Conservation (phyloP, 805 yeast species). For the Saccharomycopsis sp. region DNA sequence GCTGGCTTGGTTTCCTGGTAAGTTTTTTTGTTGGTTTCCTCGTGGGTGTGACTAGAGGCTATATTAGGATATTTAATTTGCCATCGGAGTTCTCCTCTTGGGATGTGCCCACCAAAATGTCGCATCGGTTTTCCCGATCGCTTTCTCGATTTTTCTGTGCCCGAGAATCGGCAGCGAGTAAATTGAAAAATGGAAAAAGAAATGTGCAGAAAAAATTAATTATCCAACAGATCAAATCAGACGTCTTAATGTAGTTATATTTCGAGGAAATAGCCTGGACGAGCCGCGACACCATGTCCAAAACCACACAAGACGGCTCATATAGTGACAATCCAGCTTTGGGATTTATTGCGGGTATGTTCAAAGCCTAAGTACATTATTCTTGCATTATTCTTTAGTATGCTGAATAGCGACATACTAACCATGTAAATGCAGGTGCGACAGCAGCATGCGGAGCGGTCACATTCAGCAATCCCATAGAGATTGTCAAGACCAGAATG, state of each 20-base stretch:
- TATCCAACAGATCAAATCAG: background rate
- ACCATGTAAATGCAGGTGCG: conserved; percentile 1
- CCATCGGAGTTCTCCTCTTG: too few relatives aligned
- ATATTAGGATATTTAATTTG: too few relatives aligned
- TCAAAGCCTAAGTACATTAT: background rate
- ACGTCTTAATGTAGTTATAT: background rate
- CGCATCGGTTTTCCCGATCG: too few relatives aligned
- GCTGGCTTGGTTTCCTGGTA: too few relatives aligned
- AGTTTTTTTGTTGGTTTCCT: too few relatives aligned
- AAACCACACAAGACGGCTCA: background rate
- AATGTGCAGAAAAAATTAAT: too few relatives aligned
- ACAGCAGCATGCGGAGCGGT: conserved; percentile 96
- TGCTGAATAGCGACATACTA: background rate
- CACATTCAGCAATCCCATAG: conserved; percentile 93
- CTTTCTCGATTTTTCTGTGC: too few relatives aligned
- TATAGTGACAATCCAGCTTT: conserved; percentile 4
- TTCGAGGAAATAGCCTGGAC: background rate
- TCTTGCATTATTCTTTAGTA: too few relatives aligned
- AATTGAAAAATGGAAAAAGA: background rate
- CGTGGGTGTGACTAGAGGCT: too few relatives aligned
- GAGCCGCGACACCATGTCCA: background rate
- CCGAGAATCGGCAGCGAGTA: too few relatives aligned
- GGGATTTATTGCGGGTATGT: conserved; percentile 12
- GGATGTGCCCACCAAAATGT: too few relatives aligned
- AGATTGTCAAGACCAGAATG: conserved; percentile 90